phyloP scores from a whole-genome alignment of 1,139 yeast genomes.

The Pichia sp. region DNA sequence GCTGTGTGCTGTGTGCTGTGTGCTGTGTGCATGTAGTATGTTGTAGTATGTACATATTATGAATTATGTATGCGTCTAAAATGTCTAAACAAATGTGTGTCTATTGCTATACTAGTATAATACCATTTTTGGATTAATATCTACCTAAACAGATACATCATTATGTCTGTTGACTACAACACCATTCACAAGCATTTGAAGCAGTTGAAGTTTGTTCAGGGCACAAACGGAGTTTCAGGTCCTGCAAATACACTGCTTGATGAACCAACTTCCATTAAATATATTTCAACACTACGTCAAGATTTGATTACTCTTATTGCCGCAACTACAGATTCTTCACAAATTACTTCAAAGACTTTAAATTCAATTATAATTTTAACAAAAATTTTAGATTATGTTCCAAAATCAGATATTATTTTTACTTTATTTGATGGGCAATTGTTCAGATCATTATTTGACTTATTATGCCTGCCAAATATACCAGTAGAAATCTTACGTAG shows the following conservation, averaged over 20 bases:
- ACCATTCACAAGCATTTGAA: conserved; percentile 23
- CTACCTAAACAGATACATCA: no score
- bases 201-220: conserved; percentile 15
- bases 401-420: conserved; percentile 36
- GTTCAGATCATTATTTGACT: conserved; percentile 33
- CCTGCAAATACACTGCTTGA: conserved; percentile 16
- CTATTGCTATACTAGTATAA: no score
- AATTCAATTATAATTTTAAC: conserved; percentile 50
- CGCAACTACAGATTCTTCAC: background rate
- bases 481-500: conserved; percentile 46
- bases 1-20: no score
- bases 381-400: conserved; percentile 43
- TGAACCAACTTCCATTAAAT: conserved; percentile 18
- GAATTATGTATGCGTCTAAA: no score
- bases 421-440: conserved; percentile 38
- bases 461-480: conserved; percentile 6
- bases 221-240: background rate
- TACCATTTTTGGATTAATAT: no score
- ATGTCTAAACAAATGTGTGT: no score
- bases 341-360: conserved; percentile 20
- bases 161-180: conserved; percentile 18
- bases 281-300: conserved; percentile 11
- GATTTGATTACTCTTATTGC: conserved; percentile 2
- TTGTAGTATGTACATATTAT: no score
- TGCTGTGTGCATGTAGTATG: no score